phyloP scores from a whole-genome alignment of 306 rosid genomes.

The Pachyrhizus erosus region DNA sequence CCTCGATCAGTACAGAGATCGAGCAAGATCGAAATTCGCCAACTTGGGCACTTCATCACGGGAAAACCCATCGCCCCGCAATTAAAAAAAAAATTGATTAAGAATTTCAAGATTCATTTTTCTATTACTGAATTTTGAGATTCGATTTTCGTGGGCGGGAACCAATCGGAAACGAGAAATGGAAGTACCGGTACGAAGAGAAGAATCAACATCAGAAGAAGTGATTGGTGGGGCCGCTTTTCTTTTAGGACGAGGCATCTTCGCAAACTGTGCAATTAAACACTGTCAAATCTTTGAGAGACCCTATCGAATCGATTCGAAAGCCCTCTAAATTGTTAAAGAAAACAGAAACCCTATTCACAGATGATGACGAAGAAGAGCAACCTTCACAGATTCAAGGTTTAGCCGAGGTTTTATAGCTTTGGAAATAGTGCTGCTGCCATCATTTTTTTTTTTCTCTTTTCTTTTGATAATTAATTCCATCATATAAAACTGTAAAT shows the following conservation, averaged over 20 bases:
- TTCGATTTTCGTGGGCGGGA: slow-evolving; percentile 40
- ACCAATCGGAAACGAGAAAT: slow-evolving; percentile 30
- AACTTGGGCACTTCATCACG: slow-evolving; percentile 24
- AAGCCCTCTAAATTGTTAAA: background rate
- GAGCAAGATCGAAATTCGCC: slow-evolving; percentile 1
- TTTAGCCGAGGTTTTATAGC: slow-evolving; percentile 58
- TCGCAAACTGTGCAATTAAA: slow-evolving; percentile 37
- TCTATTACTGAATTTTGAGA: background rate
- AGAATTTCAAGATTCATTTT: background rate
- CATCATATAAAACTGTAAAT: no score
- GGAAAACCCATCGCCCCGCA: background rate
- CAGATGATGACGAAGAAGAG: slow-evolving; percentile 6
- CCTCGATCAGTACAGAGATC: slow-evolving; percentile 23
- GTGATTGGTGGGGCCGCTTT: slow-evolving; percentile 58
- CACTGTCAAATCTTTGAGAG: slow-evolving; percentile 24
- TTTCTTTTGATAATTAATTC: background rate
- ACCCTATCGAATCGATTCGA: slow-evolving; percentile 39
- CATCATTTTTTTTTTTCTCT: background rate
- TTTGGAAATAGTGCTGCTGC: slow-evolving; percentile 24
- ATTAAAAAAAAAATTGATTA: background rate
- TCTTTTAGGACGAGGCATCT: slow-evolving; percentile 75
- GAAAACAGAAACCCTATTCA: slow-evolving; percentile 46
- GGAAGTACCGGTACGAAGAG: slow-evolving; percentile 58
- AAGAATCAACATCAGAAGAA: slow-evolving; percentile 56
- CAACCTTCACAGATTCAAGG: slow-evolving; percentile 33